Evolutionary conservation across 768 basidiomycete species (phyloP).

Genomic region (Fibroporia radiculosa): DNA sequence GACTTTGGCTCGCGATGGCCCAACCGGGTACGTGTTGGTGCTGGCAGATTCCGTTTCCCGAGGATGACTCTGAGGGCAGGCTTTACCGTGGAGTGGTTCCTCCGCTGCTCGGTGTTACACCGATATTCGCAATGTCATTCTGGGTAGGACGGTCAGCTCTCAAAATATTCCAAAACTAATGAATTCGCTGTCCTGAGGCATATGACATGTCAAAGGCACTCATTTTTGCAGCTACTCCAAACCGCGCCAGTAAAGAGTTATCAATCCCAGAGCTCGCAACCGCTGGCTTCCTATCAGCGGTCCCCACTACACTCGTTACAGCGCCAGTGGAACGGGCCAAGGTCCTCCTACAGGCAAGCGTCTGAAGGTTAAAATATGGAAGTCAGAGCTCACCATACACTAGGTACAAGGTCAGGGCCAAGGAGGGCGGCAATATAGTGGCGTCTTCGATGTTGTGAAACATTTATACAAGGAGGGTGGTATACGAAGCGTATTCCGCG

Average conservation of each 20-base stretch:
- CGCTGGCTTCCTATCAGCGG: slow-evolving; percentile 91
- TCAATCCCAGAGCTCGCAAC: slow-evolving; percentile 76
- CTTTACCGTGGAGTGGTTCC: slow-evolving; percentile 92
- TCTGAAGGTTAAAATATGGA: not conserved
- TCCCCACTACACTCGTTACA: slow-evolving; percentile 88
- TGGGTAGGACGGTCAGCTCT: slow-evolving; percentile 86
- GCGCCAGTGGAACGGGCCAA: slow-evolving; percentile 97
- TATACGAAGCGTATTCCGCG: slow-evolving; percentile 83
- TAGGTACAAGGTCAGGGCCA: slow-evolving; percentile 94
- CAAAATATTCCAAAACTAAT: not conserved
- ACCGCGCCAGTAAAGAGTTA: slow-evolving; percentile 54
- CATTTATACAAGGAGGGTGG: slow-evolving; percentile 95
- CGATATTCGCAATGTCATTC: slow-evolving; percentile 96
- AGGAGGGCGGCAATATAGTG: slow-evolving; percentile 72
- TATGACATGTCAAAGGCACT: slow-evolving; percentile 91
- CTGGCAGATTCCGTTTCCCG: not conserved
- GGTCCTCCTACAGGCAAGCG: slow-evolving; percentile 78
- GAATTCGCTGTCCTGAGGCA: slow-evolving; percentile 66
- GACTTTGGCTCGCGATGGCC: slow-evolving; percentile 84
- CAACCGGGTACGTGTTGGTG: slow-evolving; percentile 56
- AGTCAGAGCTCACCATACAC: not conserved
- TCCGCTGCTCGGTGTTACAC: slow-evolving; percentile 89
- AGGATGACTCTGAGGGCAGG: slow-evolving; percentile 29
- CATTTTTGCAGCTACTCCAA: slow-evolving; percentile 73
- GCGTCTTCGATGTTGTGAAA: slow-evolving; percentile 84